Evolutionary conservation across 768 basidiomycete species (phyloP).

Genomic region (Boletellus ananiceps): DNA sequence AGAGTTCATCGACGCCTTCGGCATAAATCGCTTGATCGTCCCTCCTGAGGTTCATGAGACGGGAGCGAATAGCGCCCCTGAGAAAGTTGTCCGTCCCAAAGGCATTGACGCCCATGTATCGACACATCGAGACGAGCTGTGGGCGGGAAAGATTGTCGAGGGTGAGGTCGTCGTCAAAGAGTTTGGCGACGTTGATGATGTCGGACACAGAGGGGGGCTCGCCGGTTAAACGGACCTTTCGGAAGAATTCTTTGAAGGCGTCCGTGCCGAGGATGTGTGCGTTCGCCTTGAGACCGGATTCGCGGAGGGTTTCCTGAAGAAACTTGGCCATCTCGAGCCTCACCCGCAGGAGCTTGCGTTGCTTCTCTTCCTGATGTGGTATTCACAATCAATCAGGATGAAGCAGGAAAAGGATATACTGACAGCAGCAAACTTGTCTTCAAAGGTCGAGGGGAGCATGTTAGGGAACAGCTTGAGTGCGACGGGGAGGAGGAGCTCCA

Average conservation of each 20-base stretch:
- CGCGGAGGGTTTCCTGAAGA: constrained; percentile 93
- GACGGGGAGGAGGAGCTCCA: constrained; percentile 94
- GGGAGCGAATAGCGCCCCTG: constrained; percentile 81
- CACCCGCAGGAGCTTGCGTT: constrained; percentile 90
- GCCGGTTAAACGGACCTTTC: constrained; percentile 94
- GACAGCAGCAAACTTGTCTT: constrained; percentile 93
- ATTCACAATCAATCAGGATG: not conserved
- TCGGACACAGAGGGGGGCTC: constrained; percentile 87
- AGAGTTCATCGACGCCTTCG: constrained; percentile 88
- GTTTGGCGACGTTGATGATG: constrained; percentile 89
- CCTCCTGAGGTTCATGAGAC: constrained; percentile 75
- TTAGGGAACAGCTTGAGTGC: constrained; percentile 97
- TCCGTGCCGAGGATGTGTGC: constrained; percentile 91
- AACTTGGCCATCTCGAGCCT: constrained; percentile 99
- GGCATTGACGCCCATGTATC: constrained; percentile 97
- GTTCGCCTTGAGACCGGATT: constrained; percentile 89
- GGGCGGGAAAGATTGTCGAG: constrained; percentile 97
- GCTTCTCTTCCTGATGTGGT: constrained; percentile 79
- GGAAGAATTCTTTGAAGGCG: constrained; percentile 99
- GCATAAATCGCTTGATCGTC: constrained; percentile 91
- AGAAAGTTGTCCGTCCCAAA: constrained; percentile 99
- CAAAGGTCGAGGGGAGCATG: constrained; percentile 97
- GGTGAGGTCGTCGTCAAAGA: constrained; percentile 97
- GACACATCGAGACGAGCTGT: constrained; percentile 95
- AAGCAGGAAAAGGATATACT: constrained; percentile 18